phyloP scores from a whole-genome alignment of 805 yeast species.

The Jamesozyma rosinii region DNA sequence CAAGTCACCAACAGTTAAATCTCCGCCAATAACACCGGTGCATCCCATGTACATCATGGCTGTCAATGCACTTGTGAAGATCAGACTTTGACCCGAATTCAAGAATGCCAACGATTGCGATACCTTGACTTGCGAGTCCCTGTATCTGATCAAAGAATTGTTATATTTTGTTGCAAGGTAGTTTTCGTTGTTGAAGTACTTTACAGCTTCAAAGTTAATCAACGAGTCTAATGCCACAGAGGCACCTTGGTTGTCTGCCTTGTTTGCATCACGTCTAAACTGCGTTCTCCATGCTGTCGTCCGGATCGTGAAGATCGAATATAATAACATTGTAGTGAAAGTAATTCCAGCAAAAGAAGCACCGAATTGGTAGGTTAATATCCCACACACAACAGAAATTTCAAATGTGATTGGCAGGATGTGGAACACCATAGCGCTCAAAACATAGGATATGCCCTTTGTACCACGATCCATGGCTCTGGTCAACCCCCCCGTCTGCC shows the following conservation, averaged over 20 bases:
- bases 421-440: conserved; percentile 96
- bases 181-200: conserved; percentile 84
- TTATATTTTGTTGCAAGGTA: conserved; percentile 77
- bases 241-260: conserved; percentile 93
- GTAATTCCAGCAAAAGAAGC: conserved; percentile 82
- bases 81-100: conserved; percentile 71
- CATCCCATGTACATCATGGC: conserved; percentile 98
- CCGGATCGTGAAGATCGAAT: conserved; percentile 74
- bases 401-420: conserved; percentile 88
- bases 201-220: conserved; percentile 89
- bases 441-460: conserved; percentile 87
- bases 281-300: conserved; percentile 96
- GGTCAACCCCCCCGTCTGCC: conserved; percentile 93
- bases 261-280: conserved; percentile 80
- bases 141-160: conserved; percentile 60
- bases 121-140: conserved; percentile 59
- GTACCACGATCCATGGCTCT: conserved; percentile 97
- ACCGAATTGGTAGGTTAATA: conserved; percentile 88
- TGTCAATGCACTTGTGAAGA: conserved; percentile 82
- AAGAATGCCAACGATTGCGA: conserved; percentile 74
- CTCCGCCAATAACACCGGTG: conserved; percentile 77
- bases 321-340: conserved; percentile 76
- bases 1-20: conserved; percentile 85
- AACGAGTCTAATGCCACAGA: conserved; percentile 88
- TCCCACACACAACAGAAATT: conserved; percentile 86